Evolutionary conservation across 1,284 basidiomycete genomes (phyloP), one percentile per base, ranked within the genome.

Genomic region (Apiotrichum domesticum): DNA sequence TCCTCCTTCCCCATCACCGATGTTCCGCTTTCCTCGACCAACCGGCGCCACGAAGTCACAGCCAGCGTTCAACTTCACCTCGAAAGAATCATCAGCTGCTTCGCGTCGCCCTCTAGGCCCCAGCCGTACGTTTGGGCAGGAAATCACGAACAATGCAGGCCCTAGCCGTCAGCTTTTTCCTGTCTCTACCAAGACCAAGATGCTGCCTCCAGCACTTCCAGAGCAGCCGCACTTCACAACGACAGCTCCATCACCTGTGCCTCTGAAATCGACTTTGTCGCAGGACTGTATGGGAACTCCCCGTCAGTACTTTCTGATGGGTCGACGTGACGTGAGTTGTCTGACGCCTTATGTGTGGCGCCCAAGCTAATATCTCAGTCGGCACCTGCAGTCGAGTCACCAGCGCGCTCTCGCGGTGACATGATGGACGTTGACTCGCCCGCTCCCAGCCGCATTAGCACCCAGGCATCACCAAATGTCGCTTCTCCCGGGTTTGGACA

Each of bases 391-490:
- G 39, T 62, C 14, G 50, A 56, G 42, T 54, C 56, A 6, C 61
- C 61, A 7, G 35, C 52, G 33, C 57, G 43, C 41, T 37, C 39
- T n/a, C 11, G 14, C 43, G n/a, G 41, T 42, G 41, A 54, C 10
- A 50, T 34, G 0, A 75, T 75, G 73, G 72, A 75, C 46, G 52
- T 74, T 35, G 73, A 75, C 64, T 73, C 73, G 9, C 73, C 68
- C 2, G 57, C 43, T 6, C 44, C 54, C 15, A 46, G 33, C 46
- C 44, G 54, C 57, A 44, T 35, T 33, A 35, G 15, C 10, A 46
- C 47, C 54, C 62, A 34, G 57, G 65, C 9, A 52, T 71, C 67
- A 35, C 66, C 63, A 1, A 57, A 59, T 35, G 56, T 61, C 10
- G 67, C 66, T 9, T 73, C 71, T 6, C 71, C 73, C 0, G 70